Evolutionary conservation across 805 yeast genomes (phyloP), one percentile per base, ranked within the genome.

Genomic region (Brettanomyces naardenensis): DNA sequence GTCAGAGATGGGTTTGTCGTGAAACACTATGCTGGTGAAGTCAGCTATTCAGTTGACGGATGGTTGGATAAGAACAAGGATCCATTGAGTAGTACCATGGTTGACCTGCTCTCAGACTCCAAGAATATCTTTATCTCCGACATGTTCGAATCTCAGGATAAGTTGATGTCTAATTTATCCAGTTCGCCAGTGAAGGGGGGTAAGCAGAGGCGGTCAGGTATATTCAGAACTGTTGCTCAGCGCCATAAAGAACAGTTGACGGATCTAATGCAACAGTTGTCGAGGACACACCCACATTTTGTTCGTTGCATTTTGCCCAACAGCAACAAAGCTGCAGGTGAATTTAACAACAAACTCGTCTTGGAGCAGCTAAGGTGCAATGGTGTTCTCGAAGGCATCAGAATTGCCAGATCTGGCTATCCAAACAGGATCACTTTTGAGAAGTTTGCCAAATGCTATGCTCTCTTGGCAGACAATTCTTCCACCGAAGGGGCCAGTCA

Each of bases 341-440:
- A 67, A 28, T 83, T 92, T 51, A 87, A 86, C 49, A 86, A 81
- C 48, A 63, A 62, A 22, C 63, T 92, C 19, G 95, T 92, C 6
- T 64, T 92, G 32, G 90, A 84, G 37, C 99, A 92, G 61, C 67
- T 92, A 44, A 70, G 96, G 45, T 92, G 97, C 54, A 92, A 92
- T 54, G 99, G 99, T 72, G 99, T 92, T 13, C 64, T 92, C 36
- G 99, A 92, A 66, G 99, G 99, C 44, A 92, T 92, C 22, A 73
- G 98, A 59, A 92, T 92, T 42, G 95, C 97, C 0, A 73, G 99
- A 46, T 87, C 95, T 6, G 99, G 99, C 2, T 92, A 82, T 58
- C 99, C 99, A 4, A 92, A 92, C 59, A 74, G 96, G 46, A 76
- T 90, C 54, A 75, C 79, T 21, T 90, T 89, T 58, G 74, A 78